Evolutionary conservation across 2,329 filamentous ascomycete genomes (phyloP).

Genomic region (Fusarium illudens): DNA sequence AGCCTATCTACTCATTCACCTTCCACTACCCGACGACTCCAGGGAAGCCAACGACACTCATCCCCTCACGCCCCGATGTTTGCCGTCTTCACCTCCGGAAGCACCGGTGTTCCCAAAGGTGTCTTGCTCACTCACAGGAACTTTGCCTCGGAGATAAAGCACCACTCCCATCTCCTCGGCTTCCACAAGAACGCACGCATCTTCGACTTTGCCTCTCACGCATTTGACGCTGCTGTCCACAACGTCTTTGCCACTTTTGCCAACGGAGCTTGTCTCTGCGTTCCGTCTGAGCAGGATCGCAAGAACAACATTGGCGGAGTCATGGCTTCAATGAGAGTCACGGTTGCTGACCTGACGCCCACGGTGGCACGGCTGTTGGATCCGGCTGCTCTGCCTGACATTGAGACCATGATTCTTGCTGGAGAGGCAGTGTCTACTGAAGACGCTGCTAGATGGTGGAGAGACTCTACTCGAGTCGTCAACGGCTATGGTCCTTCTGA

Average conservation of each 20-base stretch:
- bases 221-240: not conserved
- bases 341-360: conserved; percentile 7
- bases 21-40: not conserved
- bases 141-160: not conserved
- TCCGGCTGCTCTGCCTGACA: not conserved
- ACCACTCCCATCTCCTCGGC: not conserved
- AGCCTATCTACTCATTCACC: not conserved
- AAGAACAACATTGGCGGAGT: not conserved
- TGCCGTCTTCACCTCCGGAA: conserved; percentile 40
- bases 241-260: conserved; percentile 45
- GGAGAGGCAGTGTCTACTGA: conserved; percentile 8
- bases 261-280: conserved; percentile 47
- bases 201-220: not conserved
- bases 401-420: conserved; percentile 15
- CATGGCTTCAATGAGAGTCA: conserved; percentile 2
- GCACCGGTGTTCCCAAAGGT: conserved; percentile 15
- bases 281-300: conserved; percentile 15
- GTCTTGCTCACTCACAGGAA: not conserved
- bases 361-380: conserved; percentile 5
- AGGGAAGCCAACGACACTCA: not conserved
- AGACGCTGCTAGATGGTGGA: conserved; percentile 3
- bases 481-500: conserved; percentile 20
- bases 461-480: not conserved
- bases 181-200: not conserved
- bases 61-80: conserved; percentile 22